Conservation (phyloP, 257 asterid genomes). For the Thymus mandschuricus region DNA sequence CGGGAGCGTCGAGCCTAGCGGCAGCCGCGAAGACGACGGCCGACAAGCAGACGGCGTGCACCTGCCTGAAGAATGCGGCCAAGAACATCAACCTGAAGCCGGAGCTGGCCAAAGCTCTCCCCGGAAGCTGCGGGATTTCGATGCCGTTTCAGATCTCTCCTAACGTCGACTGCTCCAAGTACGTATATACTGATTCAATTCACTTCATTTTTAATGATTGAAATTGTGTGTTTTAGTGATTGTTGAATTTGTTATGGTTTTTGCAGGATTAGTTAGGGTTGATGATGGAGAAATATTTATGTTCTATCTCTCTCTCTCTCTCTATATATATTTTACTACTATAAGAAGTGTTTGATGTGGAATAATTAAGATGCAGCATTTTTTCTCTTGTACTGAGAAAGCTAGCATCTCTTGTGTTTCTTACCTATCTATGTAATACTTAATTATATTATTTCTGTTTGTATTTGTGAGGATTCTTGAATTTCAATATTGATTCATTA, state of each 20-base stretch:
- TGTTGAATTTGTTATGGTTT: no score
- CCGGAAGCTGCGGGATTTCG: constrained; percentile 53
- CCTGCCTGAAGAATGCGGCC: constrained; percentile 63
- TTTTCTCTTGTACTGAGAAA: neutral
- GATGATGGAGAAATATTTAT: neutral
- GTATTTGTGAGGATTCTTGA: neutral
- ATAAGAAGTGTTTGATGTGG: neutral
- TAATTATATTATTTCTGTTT: no score
- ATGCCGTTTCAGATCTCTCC: constrained; percentile 52
- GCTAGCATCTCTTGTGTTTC: neutral
- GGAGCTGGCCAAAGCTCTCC: constrained; percentile 52
- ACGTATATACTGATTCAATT: neutral
- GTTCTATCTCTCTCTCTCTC: no score
- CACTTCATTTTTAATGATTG: no score
- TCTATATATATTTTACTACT: no score
- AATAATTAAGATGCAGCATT: neutral
- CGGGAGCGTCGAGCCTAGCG: constrained; percentile 48
- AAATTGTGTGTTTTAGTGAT: no score
- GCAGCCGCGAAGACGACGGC: constrained; percentile 43
- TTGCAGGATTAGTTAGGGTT: neutral
- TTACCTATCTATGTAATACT: neutral
- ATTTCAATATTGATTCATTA: no score
- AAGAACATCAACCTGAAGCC: constrained; percentile 39
- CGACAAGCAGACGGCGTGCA: constrained; percentile 65
- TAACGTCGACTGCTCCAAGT: constrained; percentile 66